Conservation (phyloP, 2,329 filamentous ascomycete species). For the Cladobotryum protrusum region DNA sequence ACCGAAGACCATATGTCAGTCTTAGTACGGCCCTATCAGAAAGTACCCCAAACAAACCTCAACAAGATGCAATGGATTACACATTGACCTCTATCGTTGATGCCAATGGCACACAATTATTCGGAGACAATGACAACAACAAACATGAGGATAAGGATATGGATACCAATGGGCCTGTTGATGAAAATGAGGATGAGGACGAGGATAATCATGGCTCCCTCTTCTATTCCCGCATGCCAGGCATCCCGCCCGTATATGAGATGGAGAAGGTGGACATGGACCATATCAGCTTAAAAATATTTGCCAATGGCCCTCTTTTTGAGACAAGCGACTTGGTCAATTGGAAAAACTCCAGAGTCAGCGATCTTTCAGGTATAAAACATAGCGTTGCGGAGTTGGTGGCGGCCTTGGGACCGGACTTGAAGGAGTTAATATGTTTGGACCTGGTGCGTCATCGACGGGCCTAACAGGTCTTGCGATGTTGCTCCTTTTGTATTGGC, state of each 20-base stretch:
- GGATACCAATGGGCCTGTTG: conserved; percentile 11
- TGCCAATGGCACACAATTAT: not conserved
- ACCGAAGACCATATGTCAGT: conserved; percentile 52
- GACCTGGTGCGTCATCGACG: conserved; percentile 37
- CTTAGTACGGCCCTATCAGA: conserved; percentile 24
- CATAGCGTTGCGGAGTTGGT: conserved; percentile 60
- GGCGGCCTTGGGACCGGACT: conserved; percentile 57
- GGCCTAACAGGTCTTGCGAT: not conserved
- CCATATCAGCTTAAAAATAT: conserved; percentile 48
- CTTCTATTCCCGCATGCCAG: conserved; percentile 60
- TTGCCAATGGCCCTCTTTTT: conserved; percentile 31
- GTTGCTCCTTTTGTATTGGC: not conserved
- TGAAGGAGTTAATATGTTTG: conserved; percentile 51
- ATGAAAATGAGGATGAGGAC: conserved; percentile 18
- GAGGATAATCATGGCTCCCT: conserved; percentile 30
- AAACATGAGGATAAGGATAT: no score
- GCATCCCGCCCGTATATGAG: conserved; percentile 50
- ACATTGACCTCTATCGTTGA: not conserved
- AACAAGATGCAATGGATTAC: not conserved
- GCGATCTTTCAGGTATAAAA: conserved; percentile 48
- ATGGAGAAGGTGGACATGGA: conserved; percentile 53
- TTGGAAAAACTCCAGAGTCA: conserved; percentile 52
- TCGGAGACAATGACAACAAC: not conserved
- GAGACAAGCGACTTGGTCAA: conserved; percentile 46
- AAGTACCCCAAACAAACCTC: conserved; percentile 2